Conservation (phyloP, 768 basidiomycete genomes). For the Rhodotorula paludigena region DNA sequence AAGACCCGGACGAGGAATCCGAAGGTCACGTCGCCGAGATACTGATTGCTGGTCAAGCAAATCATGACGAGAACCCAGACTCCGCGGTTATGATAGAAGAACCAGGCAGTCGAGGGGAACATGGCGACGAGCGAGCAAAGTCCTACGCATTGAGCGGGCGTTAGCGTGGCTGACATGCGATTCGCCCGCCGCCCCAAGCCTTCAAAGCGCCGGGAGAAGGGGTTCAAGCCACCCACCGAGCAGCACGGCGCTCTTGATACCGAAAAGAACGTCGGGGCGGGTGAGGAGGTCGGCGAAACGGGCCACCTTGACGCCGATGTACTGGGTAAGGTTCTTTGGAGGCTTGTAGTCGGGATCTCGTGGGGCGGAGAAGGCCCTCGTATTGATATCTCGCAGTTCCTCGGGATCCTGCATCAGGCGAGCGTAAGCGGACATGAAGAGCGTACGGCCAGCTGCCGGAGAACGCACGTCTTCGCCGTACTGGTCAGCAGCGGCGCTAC, state of each 20-base stretch:
- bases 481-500: not conserved
- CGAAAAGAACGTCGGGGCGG: constrained; percentile 26
- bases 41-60: constrained; percentile 1
- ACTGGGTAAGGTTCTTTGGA: constrained; percentile 9
- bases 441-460: no score
- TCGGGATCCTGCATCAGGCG: constrained; percentile 21
- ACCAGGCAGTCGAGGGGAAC: constrained; percentile 13
- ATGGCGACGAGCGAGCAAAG: constrained; percentile 19
- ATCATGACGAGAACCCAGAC: constrained; percentile 36
- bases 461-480: constrained; percentile 24
- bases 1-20: constrained; percentile 51
- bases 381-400: constrained; percentile 8
- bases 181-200: no score
- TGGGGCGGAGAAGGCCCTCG: constrained; percentile 14
- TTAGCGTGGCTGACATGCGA: not conserved
- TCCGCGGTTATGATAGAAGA: constrained; percentile 32
- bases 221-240: constrained; percentile 3
- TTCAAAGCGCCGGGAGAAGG: no score
- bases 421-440: no score
- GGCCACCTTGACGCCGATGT: constrained; percentile 13
- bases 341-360: constrained; percentile 34
- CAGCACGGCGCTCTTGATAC: constrained; percentile 23
- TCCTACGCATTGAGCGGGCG: not conserved
- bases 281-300: not conserved
- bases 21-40: constrained; percentile 22